phyloP scores from a whole-genome alignment of 495 filamentous ascomycete species.

The Penicillium dipodomyicola region DNA sequence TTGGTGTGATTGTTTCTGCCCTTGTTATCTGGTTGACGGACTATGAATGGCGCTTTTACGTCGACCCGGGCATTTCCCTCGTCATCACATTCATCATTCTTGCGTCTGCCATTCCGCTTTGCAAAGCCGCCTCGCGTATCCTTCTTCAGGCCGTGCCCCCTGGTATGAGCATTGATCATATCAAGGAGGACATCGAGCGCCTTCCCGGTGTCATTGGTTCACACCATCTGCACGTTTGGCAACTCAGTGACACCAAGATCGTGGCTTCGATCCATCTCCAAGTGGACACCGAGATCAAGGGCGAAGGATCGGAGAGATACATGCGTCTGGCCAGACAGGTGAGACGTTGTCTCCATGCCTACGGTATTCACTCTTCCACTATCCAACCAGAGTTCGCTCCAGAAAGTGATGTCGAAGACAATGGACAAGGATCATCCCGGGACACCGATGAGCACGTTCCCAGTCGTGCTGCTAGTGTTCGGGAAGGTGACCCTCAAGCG shows the following conservation, averaged over 20 bases:
- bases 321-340: slow-evolving; percentile 83
- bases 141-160: slow-evolving; percentile 89
- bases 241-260: slow-evolving; percentile 88
- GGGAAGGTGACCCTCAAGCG: slow-evolving; percentile 51
- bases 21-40: slow-evolving; percentile 87
- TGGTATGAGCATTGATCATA: slow-evolving; percentile 81
- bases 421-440: slow-evolving; percentile 28
- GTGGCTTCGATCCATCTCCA: slow-evolving; percentile 91
- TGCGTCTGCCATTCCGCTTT: slow-evolving; percentile 83
- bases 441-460: slow-evolving; percentile 31
- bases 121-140: slow-evolving; percentile 89
- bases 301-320: slow-evolving; percentile 71
- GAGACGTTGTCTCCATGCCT: slow-evolving; percentile 83
- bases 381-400: slow-evolving; percentile 94
- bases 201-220: slow-evolving; percentile 83
- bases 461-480: slow-evolving; percentile 51
- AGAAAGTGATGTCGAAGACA: slow-evolving; percentile 54
- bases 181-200: slow-evolving; percentile 83
- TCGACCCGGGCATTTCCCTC: slow-evolving; percentile 91
- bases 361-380: slow-evolving; percentile 96
- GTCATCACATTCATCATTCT: slow-evolving; percentile 96
- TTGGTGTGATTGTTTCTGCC: slow-evolving; percentile 92
- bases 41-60: slow-evolving; percentile 68
- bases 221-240: slow-evolving; percentile 97
- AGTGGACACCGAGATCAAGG: slow-evolving; percentile 71